Evolutionary conservation across 345 rosid species (phyloP), one percentile per base, ranked within the genome.

Genomic region (Stellera chamaejasme): DNA sequence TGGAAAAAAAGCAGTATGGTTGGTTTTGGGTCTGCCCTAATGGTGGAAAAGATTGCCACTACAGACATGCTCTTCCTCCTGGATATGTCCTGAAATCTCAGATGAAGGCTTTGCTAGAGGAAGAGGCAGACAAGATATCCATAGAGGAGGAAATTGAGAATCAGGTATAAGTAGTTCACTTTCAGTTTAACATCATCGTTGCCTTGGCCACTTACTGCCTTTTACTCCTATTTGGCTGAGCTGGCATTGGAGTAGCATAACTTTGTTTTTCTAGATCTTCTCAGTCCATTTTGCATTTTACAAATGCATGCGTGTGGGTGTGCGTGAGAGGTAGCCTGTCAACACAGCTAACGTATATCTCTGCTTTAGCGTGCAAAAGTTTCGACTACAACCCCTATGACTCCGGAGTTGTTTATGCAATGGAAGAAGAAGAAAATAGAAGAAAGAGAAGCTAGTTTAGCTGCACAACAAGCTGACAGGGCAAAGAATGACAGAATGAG

Each of bases 11-110:
- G 69, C 85, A 79, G 52, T 81, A 81, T 73, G 91, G 91, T 7
- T 84, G 87, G 87, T 84, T 81, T 66, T 84, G 91, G 91, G 83
- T 60, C 36, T 84, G 91, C 66, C 85, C 85, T 26, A 84, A 84
- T 60, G 83, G 87, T 50, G 81, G 80, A 39, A 75, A 79, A 66
- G 75, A 81, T 19, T 81, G 87, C 69, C 91, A 81, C 64, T 81
- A 81, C 59, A 76, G 87, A 53, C 91, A 84, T 73, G 80, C 85
- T 58, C 85, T 84, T 81, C 91, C 91, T 58, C 78, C 81, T 32
- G 91, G 91, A 44, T 84, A 84, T 58, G 58, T 84, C 52, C 57
- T 79, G 52, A 81, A 77, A 63, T 81, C 90, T 62, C 87, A 84
- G 66, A 84, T 84, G 85, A 84, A 81, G 55, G 82, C 91, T 54